A percentile compares a stretch with the other conserved stretches of the same genome.
Evolutionary conservation across 108 stramenopile species (phyloP).

Genomic region (Cyclostephanos tholiformis): DNA sequence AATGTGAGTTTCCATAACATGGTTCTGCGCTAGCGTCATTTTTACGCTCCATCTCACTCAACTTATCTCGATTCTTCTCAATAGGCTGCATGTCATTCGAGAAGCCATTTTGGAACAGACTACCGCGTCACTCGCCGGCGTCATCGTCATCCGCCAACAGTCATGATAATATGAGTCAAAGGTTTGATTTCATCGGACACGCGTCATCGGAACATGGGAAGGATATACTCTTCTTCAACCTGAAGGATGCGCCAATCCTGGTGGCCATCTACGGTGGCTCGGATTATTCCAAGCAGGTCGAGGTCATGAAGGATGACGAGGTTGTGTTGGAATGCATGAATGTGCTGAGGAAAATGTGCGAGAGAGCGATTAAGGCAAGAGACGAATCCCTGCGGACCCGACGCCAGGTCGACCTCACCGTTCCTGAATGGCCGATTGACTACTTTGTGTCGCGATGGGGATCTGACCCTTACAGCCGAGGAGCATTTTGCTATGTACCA

Average conservation of each 20-base stretch:
- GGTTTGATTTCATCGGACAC: constrained; percentile 75
- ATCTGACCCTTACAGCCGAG: constrained; percentile 66
- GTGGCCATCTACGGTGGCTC: constrained; percentile 80
- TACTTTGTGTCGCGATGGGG: constrained; percentile 81
- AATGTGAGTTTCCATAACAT: constrained; percentile 32
- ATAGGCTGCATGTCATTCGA: constrained; percentile 69
- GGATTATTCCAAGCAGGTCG: constrained; percentile 66
- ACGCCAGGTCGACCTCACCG: constrained; percentile 36
- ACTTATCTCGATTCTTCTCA: too few relatives aligned
- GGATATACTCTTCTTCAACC: constrained; percentile 62
- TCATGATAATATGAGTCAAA: constrained; percentile 32
- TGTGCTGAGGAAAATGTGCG: constrained; percentile 65
- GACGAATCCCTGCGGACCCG: constrained; percentile 33
- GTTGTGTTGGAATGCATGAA: constrained; percentile 70
- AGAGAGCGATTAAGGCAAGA: constrained; percentile 43
- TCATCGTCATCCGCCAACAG: background rate
- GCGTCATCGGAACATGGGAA: constrained; percentile 57
- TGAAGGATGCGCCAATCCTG: constrained; percentile 65
- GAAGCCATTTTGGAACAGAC: constrained; percentile 66
- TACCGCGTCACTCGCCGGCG: constrained; percentile 25
- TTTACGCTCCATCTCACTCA: background rate
- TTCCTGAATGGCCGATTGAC: constrained; percentile 62
- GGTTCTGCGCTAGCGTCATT: background rate
- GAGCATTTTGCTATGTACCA: constrained; percentile 75
- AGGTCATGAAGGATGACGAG: constrained; percentile 62